Evolutionary conservation across 805 yeast species (phyloP), one percentile per base, ranked within the genome.

Genomic region (Schwanniomyces polymorphus): DNA sequence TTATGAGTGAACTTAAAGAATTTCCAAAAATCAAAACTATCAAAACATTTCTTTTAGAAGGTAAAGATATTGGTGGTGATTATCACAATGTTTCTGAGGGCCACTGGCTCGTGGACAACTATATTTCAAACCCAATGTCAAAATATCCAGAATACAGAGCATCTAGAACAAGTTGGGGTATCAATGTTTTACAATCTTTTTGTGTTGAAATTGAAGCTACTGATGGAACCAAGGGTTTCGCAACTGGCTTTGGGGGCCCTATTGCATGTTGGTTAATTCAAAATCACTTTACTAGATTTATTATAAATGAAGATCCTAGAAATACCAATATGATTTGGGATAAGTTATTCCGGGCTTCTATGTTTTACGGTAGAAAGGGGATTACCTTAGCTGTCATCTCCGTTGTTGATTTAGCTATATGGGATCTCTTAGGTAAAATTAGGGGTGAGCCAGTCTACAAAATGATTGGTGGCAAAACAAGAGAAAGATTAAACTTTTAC

Each of bases 171-270:
- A 64, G 73, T 41, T 76, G 80, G 79, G 81, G 81, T 47, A 72
- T 76, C 61, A 76, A 76, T 55, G 81, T 76, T 12, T 57, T 76
- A 41, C 80, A 80, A 12, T 75, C 80, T 9, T 75, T 76, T 63
- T 74, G 75, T 59, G 74, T 76, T 44, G 79, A 76, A 55, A 61
- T 76, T 43, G 76, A 70, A 55, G 76, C 81, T 29, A 59, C 70
- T 14, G 79, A 75, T 54, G 81, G 81, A 44, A 68, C 78, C 12
- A 73, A 61, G 43, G 80, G 81, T 34, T 74, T 75, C 47, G 80
- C 80, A 14, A 76, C 80, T 35, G 81, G 80, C 16, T 75, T 76
- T 55, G 81, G 80, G 39, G 81, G 81, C n/a, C 75, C 75, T 44
- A 69, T 74, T 25, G 78, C 78, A 5, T 74, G 79, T 54, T 73